Conservation (phyloP, 768 basidiomycete species). For the Naganishia kalamii region DNA sequence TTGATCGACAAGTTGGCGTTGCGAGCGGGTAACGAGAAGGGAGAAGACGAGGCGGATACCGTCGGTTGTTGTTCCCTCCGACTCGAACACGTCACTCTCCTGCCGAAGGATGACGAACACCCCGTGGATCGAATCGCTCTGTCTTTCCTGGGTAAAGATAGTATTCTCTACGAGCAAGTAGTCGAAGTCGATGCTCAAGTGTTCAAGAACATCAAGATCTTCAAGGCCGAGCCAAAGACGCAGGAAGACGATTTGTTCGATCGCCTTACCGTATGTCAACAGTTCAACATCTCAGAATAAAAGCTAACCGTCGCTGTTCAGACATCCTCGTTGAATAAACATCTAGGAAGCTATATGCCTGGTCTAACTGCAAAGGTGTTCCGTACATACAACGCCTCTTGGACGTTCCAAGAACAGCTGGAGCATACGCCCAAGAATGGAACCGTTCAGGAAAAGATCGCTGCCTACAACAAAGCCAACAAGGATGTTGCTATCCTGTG, state of each 20-base stretch:
- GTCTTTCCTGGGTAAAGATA: conserved; percentile 98
- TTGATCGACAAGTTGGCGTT: conserved; percentile 95
- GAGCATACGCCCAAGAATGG: conserved; percentile 65
- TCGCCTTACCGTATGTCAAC: conserved; percentile 73
- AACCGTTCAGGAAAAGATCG: conserved; percentile 88
- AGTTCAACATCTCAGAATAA: not conserved
- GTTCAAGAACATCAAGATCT: conserved; percentile 96
- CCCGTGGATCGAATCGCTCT: conserved; percentile 58
- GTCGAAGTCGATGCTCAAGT: conserved; percentile 84
- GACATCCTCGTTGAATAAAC: conserved; percentile 83
- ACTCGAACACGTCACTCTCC: conserved; percentile 90
- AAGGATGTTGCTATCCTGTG: conserved; percentile 94
- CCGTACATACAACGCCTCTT: conserved; percentile 98
- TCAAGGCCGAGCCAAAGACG: conserved; percentile 80
- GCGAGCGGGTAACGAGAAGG: conserved; percentile 98
- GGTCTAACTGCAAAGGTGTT: conserved; percentile 98
- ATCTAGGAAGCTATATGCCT: conserved; percentile 88
- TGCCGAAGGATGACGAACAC: conserved; percentile 62
- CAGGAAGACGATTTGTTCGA: conserved; percentile 88
- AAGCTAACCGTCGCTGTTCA: conserved; percentile 42
- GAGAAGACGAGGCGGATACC: conserved; percentile 97
- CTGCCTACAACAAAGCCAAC: conserved; percentile 95
- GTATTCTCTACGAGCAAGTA: conserved; percentile 81
- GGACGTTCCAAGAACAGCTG: conserved; percentile 85
- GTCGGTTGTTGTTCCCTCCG: conserved; percentile 97